A percentile compares a stretch with the other conserved stretches of the same genome.
Evolutionary conservation across 345 rosid species (phyloP).

Genomic region (Bretschneidera sinensis): DNA sequence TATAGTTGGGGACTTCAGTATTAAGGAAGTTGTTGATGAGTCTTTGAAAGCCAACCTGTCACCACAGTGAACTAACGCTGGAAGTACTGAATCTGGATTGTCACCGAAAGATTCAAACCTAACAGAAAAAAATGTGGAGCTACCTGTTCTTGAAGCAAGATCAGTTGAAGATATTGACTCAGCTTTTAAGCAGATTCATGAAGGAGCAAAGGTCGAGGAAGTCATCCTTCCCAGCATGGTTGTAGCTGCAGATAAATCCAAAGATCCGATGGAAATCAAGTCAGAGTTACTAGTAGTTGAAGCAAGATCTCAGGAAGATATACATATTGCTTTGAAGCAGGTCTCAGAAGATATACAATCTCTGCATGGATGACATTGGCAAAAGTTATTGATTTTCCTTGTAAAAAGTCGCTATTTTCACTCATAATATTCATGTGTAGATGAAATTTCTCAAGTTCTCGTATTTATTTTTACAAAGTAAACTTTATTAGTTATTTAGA

Average conservation of each 20-base stretch:
- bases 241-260: slow-evolving; percentile 20
- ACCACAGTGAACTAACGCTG: slow-evolving; percentile 12
- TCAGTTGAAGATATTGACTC: slow-evolving; percentile 49
- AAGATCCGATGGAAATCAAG: slow-evolving; percentile 2
- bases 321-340: slow-evolving; percentile 23
- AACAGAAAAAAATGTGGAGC: slow-evolving; percentile 21
- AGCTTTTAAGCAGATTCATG: slow-evolving; percentile 57
- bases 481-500: no score
- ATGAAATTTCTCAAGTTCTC: no score
- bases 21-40: slow-evolving; percentile 43
- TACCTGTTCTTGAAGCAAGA: slow-evolving; percentile 52
- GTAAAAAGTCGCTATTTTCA: no score
- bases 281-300: background rate
- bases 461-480: no score
- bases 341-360: slow-evolving; percentile 24
- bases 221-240: slow-evolving; percentile 46
- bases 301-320: slow-evolving; percentile 11
- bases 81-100: slow-evolving; percentile 22
- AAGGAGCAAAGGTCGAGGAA: slow-evolving; percentile 51
- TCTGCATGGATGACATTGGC: no score
- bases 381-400: no score
- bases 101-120: slow-evolving; percentile 22
- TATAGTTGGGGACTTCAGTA: slow-evolving; percentile 68
- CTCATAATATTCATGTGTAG: no score
- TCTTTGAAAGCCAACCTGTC: slow-evolving; percentile 2